Conservation (phyloP, 441 rosid genomes). For the Aquilaria agallochum region DNA sequence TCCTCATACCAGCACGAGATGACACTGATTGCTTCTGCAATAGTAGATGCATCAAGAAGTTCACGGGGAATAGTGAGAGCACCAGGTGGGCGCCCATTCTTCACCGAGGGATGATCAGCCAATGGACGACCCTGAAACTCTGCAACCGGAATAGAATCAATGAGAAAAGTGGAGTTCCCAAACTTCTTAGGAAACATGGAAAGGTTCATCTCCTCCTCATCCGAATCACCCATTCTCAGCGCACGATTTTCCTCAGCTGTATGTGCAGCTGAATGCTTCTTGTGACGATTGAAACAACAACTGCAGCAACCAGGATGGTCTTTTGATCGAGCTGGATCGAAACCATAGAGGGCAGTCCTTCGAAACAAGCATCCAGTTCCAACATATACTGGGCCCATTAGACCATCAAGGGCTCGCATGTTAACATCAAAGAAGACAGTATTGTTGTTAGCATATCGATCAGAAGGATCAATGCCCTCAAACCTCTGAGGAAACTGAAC, state of each 20-base stretch:
- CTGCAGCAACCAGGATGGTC: constrained; percentile 74
- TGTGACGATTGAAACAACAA: constrained; percentile 60
- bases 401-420: constrained; percentile 94
- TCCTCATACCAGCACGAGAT: constrained; percentile 97
- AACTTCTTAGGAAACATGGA: constrained; percentile 73
- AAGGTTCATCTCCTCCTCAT: constrained; percentile 80
- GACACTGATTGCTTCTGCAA: constrained; percentile 90
- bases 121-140: constrained; percentile 96
- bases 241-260: constrained; percentile 74
- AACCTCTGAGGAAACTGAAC: constrained; percentile 94
- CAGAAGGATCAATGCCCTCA: constrained; percentile 94
- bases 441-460: constrained; percentile 90
- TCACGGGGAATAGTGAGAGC: constrained; percentile 87
- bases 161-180: constrained; percentile 77
- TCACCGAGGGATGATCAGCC: constrained; percentile 88
- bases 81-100: constrained; percentile 82
- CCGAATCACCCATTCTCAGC: constrained; percentile 90
- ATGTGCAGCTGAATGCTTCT: constrained; percentile 50
- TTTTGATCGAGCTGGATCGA: constrained; percentile 85
- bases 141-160: constrained; percentile 86
- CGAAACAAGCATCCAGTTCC: constrained; percentile 94
- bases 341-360: constrained; percentile 82
- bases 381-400: constrained; percentile 90
- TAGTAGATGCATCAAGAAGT: constrained; percentile 92
- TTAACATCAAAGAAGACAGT: constrained; percentile 93